These are phyloP conservation scores for Talaromyces stipitatus DNA, from an alignment of 495 filamentous ascomycete species.

Conservation along the genomic window DNA sequence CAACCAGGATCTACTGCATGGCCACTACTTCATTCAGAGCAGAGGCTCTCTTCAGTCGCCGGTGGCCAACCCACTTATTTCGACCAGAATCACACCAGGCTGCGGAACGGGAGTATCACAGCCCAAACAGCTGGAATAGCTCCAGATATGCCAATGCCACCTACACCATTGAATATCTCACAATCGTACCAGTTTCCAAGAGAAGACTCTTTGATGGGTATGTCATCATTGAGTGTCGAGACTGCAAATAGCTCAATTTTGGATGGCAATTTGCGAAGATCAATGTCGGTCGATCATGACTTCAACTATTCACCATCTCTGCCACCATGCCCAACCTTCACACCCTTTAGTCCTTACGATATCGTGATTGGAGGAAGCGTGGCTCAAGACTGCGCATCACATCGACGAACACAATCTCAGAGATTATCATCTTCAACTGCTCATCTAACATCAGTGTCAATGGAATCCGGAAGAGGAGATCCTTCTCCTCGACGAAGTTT, in stretches of 20 bases:
- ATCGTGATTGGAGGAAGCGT: constrained; percentile 24
- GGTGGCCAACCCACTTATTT: constrained; percentile 15
- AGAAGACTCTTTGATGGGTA: constrained; percentile 31
- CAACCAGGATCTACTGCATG: constrained; percentile 27
- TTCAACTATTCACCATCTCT: constrained; percentile 23
- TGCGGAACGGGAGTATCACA: constrained; percentile 31
- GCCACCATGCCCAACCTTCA: constrained; percentile 31
- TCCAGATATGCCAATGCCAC: constrained; percentile 36
- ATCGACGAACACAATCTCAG: constrained; percentile 3
- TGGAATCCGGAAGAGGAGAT: constrained; percentile 17
- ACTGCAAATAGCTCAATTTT: constrained; percentile 44
- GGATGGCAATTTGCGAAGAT: constrained; percentile 27
- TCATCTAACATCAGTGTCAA: constrained; percentile 1
- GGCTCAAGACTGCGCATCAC: constrained; percentile 1
- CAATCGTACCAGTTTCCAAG: constrained; percentile 28
- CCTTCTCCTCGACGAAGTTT: constrained; percentile 33
- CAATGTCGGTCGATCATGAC: constrained; percentile 20
- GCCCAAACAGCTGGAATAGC: constrained; percentile 31
- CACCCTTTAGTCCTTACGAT: constrained; percentile 36
- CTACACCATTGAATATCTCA: constrained; percentile 28
- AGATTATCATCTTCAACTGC: constrained; percentile 6
- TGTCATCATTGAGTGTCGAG: constrained; percentile 38
- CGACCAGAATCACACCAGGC: constrained; percentile 17
- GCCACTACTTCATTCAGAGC: constrained; percentile 16
- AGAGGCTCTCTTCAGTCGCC: constrained; percentile 13